These are phyloP conservation scores for Magnusiomyces fungicola DNA, from an alignment of 1,139 yeast genomes.

Conservation along the genomic window DNA sequence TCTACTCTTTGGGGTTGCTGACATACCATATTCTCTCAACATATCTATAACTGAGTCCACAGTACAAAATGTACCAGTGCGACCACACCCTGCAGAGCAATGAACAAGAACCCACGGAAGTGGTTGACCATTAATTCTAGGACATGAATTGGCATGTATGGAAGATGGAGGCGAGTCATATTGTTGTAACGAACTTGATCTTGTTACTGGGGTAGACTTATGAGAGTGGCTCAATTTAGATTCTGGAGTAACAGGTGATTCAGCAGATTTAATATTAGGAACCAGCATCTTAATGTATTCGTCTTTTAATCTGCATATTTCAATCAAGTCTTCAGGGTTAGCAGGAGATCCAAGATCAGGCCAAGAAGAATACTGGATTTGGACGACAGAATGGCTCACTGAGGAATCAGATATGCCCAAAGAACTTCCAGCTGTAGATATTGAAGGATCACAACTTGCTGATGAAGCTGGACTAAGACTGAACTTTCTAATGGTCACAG, in stretches of 20 bases:
- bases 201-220: slow-evolving; percentile 1
- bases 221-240: too few relatives aligned
- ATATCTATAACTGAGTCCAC: slow-evolving; percentile 57
- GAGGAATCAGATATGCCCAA: not conserved
- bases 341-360: slow-evolving; percentile 73
- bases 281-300: slow-evolving; percentile 16
- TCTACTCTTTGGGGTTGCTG: not conserved
- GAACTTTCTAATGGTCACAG: slow-evolving; percentile 20
- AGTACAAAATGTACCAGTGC: slow-evolving; percentile 81
- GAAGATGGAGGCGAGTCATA: not conserved
- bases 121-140: slow-evolving; percentile 7
- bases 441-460: not conserved
- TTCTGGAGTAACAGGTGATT: too few relatives aligned
- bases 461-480: slow-evolving; percentile 8
- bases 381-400: slow-evolving; percentile 38
- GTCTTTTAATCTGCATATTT: slow-evolving; percentile 44
- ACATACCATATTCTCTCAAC: slow-evolving; percentile 23
- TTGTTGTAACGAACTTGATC: too few relatives aligned
- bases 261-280: slow-evolving; percentile 4
- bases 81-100: slow-evolving; percentile 90
- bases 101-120: slow-evolving; percentile 55
- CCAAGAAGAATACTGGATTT: slow-evolving; percentile 70
- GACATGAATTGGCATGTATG: not conserved
- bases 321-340: slow-evolving; percentile 44
- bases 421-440: not conserved